These are phyloP conservation scores for Suhomyces bokatorum DNA, from an alignment of 1,139 yeast species.

Conservation along the genomic window DNA sequence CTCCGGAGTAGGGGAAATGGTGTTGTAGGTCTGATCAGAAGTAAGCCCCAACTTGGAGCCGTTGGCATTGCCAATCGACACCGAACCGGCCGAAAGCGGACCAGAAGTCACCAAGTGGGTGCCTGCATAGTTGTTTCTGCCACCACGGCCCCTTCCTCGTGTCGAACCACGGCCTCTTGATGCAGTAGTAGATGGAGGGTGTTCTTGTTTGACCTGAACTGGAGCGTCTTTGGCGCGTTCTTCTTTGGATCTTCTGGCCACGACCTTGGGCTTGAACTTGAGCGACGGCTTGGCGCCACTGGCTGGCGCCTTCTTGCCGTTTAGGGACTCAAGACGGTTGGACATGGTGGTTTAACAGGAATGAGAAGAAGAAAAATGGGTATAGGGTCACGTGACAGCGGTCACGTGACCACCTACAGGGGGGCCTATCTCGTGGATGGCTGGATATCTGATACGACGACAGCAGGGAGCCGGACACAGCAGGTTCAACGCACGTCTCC, in stretches of 20 bases:
- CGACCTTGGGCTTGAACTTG: slow-evolving; percentile 80
- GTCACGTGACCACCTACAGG: neutral
- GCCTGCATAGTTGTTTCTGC: slow-evolving; percentile 53
- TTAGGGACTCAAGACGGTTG: slow-evolving; percentile 47
- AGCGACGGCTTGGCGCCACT: slow-evolving; percentile 46
- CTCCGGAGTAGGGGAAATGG: slow-evolving; percentile 38
- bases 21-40: slow-evolving; percentile 26
- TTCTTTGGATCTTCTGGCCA: slow-evolving; percentile 77
- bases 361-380: neutral
- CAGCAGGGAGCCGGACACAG: too few relatives aligned
- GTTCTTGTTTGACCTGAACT: slow-evolving; percentile 43
- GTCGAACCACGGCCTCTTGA: slow-evolving; percentile 26
- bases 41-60: slow-evolving; percentile 32
- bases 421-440: too few relatives aligned
- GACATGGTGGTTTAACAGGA: slow-evolving; percentile 31
- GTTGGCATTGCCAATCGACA: slow-evolving; percentile 40
- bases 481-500: too few relatives aligned
- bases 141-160: slow-evolving; percentile 41
- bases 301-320: slow-evolving; percentile 31
- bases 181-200: slow-evolving; percentile 14
- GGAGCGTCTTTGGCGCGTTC: slow-evolving; percentile 81
- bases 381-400: neutral
- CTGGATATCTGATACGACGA: too few relatives aligned
- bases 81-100: slow-evolving; percentile 69
- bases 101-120: slow-evolving; percentile 73